phyloP scores from a whole-genome alignment of 768 basidiomycete species.

The Leccinellum rugosiceps region DNA sequence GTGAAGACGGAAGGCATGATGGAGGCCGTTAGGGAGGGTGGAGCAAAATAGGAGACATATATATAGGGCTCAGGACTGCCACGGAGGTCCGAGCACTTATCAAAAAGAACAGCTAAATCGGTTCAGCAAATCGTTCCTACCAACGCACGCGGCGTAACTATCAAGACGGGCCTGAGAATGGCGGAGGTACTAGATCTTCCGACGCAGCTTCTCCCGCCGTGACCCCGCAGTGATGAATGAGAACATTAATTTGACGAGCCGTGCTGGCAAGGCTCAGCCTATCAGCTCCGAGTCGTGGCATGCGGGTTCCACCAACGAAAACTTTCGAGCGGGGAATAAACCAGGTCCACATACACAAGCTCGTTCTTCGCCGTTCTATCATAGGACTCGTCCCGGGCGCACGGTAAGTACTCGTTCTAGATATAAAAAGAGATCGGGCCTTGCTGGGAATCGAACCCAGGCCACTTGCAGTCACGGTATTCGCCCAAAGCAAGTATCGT shows the following conservation, averaged over 20 bases:
- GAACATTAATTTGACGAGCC: too few relatives aligned
- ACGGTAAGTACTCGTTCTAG: too few relatives aligned
- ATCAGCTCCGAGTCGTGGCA: too few relatives aligned
- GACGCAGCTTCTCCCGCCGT: neutral
- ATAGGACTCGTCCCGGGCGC: neutral
- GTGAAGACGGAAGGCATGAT: constrained; percentile 43
- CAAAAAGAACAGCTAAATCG: neutral
- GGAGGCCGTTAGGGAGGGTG: neutral
- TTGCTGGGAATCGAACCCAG: constrained; percentile 21
- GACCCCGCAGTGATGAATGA: too few relatives aligned
- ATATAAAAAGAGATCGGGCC: neutral
- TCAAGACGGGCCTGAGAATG: neutral
- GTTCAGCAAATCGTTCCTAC: neutral
- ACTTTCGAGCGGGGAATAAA: neutral
- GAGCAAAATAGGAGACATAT: neutral
- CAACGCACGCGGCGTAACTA: neutral
- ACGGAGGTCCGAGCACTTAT: neutral
- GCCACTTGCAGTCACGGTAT: constrained; percentile 18
- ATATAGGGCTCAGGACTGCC: neutral
- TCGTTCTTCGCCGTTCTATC: too few relatives aligned
- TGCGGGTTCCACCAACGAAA: too few relatives aligned
- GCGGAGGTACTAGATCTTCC: neutral
- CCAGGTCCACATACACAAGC: neutral
- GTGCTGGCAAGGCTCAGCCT: too few relatives aligned
- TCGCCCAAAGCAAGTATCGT: constrained; percentile 35